These are phyloP conservation scores for Paraphaeosphaeria sporulosa DNA, from an alignment of 2,329 filamentous ascomycete species.

Conservation along the genomic window DNA sequence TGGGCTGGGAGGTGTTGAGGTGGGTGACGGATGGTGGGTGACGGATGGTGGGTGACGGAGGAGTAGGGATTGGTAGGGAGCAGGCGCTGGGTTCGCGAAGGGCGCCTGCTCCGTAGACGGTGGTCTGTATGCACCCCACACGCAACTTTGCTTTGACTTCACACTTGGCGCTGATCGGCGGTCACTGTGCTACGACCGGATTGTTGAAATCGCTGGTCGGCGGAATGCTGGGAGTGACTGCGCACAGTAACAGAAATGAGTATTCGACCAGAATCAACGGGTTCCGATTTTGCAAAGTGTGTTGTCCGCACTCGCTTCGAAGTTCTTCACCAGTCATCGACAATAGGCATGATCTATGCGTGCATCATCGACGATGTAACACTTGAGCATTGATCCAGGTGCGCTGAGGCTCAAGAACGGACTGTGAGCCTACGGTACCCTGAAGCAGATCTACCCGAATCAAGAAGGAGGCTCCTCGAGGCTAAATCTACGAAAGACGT, in stretches of 20 bases:
- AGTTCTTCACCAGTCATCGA: too few relatives aligned
- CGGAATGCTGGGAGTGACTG: too few relatives aligned
- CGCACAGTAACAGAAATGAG: too few relatives aligned
- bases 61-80: conserved; percentile 5
- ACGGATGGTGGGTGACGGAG: background rate
- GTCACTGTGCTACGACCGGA: background rate
- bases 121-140: conserved; percentile 17
- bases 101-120: conserved; percentile 27
- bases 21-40: background rate
- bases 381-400: background rate
- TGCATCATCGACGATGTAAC: too few relatives aligned
- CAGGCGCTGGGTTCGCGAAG: background rate
- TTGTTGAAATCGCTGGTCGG: conserved; percentile 6
- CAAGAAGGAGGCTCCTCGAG: conserved; percentile 6
- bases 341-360: too few relatives aligned
- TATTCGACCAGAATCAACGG: too few relatives aligned
- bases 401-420: background rate
- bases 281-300: too few relatives aligned
- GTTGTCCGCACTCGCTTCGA: too few relatives aligned
- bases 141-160: conserved; percentile 28
- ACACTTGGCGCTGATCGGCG: conserved; percentile 14
- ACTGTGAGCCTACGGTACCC: background rate
- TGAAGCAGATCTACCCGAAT: background rate
- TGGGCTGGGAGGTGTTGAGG: background rate
- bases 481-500: background rate